Base-by-base conservation (phyloP, 164 flowering plant genomes). In the Piper betle region DNA sequence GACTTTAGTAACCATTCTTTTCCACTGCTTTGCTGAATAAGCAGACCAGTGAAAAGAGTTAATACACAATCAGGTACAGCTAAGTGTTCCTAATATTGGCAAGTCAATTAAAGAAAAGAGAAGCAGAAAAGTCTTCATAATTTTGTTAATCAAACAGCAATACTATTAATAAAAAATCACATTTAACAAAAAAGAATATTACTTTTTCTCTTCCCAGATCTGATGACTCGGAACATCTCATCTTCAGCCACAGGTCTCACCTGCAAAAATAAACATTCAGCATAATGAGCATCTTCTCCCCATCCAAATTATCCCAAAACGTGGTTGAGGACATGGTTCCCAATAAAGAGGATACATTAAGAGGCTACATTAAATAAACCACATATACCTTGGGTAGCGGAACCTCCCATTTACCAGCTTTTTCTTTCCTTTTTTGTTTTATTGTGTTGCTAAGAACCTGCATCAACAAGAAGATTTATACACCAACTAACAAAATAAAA, bases 21-120 rank as follows among this genome's bases (percentile, higher is more conserved):
- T 93, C 98, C 98, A 93, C 63, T 93, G 98, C 80, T 93, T 92
- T 53, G 90, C 98, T 92, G 87, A 43, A n/a, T n/a, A n/a, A n/a
- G n/a, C n/a, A n/a, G n/a, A n/a, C n/a, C n/a, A n/a, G n/a, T n/a
- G n/a, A n/a, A n/a, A n/a, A n/a, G n/a, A n/a, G n/a, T n/a, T n/a
- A n/a, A n/a, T n/a, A n/a, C n/a, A n/a, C n/a, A n/a, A n/a, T n/a
- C n/a, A n/a, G n/a, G n/a, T n/a, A n/a, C n/a, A n/a, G n/a, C n/a
- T n/a, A n/a, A n/a, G n/a, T n/a, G n/a, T n/a, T n/a, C n/a, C n/a
- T n/a, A n/a, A n/a, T n/a, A n/a, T n/a, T n/a, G n/a, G n/a, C n/a
- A n/a, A n/a, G n/a, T n/a, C n/a, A n/a, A n/a, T n/a, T n/a, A n/a
- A n/a, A n/a, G n/a, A n/a, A n/a, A n/a, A n/a, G n/a, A n/a, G n/a